These are phyloP conservation scores for Aspergillus quadricinctus DNA, from an alignment of 2,329 filamentous ascomycete species.

Conservation along the genomic window DNA sequence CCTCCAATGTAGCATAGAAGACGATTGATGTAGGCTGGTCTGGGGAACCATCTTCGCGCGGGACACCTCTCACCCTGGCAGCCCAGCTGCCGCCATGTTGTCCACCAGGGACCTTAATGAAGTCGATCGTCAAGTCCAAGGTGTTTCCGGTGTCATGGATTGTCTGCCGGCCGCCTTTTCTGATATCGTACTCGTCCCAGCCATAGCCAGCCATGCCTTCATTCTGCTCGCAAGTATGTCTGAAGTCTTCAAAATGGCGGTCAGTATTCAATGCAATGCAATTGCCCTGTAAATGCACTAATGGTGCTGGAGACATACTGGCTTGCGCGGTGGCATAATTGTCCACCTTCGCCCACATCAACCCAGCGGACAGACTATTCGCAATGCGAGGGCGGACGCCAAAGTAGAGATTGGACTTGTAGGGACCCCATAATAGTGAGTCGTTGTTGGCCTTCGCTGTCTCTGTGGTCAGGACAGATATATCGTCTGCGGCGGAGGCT, in stretches of 20 bases:
- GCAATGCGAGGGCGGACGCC: slow-evolving; percentile 78
- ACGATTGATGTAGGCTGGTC: slow-evolving; percentile 72
- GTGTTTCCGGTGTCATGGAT: slow-evolving; percentile 87
- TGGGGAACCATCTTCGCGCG: slow-evolving; percentile 62
- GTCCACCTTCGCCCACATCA: slow-evolving; percentile 88
- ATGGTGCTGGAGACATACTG: slow-evolving; percentile 52
- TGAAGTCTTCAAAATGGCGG: slow-evolving; percentile 58
- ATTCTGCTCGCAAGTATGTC: slow-evolving; percentile 94
- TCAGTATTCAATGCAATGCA: slow-evolving; percentile 11
- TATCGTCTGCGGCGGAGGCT: slow-evolving; percentile 25
- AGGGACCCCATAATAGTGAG: slow-evolving; percentile 91
- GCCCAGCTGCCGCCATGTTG: slow-evolving; percentile 87
- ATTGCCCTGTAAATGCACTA: background rate
- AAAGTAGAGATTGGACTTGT: slow-evolving; percentile 91
- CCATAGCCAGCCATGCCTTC: slow-evolving; percentile 93
- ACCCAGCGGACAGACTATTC: slow-evolving; percentile 72
- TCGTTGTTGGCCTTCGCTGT: slow-evolving; percentile 60
- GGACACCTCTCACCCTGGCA: slow-evolving; percentile 76
- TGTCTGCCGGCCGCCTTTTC: slow-evolving; percentile 79
- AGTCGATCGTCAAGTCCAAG: slow-evolving; percentile 86
- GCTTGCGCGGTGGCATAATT: slow-evolving; percentile 69
- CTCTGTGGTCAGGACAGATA: slow-evolving; percentile 36
- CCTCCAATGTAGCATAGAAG: slow-evolving; percentile 80
- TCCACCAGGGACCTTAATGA: slow-evolving; percentile 87
- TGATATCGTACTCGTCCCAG: slow-evolving; percentile 94